Evolutionary conservation across 1,284 basidiomycete species (phyloP).

Genomic region (Ganoderma boninense): DNA sequence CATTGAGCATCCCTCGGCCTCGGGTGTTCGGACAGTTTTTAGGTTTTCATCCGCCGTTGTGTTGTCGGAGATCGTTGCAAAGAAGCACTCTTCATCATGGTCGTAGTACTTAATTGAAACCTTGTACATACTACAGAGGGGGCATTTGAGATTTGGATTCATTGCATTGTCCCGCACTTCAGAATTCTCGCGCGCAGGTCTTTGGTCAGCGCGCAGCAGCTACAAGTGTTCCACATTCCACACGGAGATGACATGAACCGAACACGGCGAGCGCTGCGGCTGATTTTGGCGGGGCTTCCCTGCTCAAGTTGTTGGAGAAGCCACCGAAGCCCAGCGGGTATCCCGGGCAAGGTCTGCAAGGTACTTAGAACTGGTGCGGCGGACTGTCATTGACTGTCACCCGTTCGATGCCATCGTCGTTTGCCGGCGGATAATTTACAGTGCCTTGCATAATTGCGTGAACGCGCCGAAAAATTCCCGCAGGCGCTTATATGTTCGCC

Average conservation of each 20-base stretch:
- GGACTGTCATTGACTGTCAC: neutral
- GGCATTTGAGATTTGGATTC: neutral
- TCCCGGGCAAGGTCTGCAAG: neutral
- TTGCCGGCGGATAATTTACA: no score
- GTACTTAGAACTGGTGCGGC: neutral
- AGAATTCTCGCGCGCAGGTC: neutral
- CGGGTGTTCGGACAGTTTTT: neutral
- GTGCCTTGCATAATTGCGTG: no score
- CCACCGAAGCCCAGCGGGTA: neutral
- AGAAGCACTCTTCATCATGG: neutral
- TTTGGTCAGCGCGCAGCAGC: neutral
- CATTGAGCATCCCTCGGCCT: neutral
- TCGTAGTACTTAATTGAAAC: neutral
- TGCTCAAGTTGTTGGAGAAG: neutral
- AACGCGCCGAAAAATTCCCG: no score
- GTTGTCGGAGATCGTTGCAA: neutral
- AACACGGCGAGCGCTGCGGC: neutral
- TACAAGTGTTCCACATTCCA: neutral
- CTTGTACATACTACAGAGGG: neutral
- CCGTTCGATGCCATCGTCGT: neutral
- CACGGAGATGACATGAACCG: neutral
- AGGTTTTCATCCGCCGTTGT: neutral
- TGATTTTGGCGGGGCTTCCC: neutral
- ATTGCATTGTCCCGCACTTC: neutral
- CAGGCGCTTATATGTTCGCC: no score